phyloP scores from a whole-genome alignment of 305 asterid genomes.

The Solanum hybrid region DNA sequence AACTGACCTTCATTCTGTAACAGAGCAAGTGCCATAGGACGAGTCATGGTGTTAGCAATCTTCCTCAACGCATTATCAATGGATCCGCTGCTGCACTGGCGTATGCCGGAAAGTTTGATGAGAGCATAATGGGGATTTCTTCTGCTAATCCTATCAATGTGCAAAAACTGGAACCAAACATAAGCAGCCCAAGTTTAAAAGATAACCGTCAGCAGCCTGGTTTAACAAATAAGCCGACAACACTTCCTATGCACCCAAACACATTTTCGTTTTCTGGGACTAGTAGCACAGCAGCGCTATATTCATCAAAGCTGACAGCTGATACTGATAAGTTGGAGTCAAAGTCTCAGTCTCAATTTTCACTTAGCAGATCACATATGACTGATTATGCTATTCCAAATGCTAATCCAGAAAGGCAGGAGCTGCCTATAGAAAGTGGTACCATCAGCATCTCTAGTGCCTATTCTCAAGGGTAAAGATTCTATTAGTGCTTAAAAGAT shows the following conservation, averaged over 20 bases:
- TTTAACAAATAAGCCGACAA: slow-evolving; percentile 28
- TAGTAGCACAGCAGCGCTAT: slow-evolving; percentile 31
- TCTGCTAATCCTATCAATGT: slow-evolving; percentile 40
- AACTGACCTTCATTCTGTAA: slow-evolving; percentile 5
- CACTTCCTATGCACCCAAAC: slow-evolving; percentile 26
- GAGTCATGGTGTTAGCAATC: slow-evolving; percentile 44
- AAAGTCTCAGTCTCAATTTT: slow-evolving; percentile 38
- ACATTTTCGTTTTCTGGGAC: slow-evolving; percentile 35
- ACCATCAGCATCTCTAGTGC: slow-evolving; percentile 75
- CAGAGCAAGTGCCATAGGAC: slow-evolving; percentile 44
- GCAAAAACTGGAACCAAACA: slow-evolving; percentile 53
- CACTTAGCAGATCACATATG: slow-evolving; percentile 25
- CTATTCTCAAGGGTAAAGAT: slow-evolving; percentile 79
- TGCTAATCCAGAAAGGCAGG: slow-evolving; percentile 37
- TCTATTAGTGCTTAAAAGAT: background rate
- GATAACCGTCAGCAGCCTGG: slow-evolving; percentile 24
- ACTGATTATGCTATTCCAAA: slow-evolving; percentile 24
- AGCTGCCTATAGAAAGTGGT: slow-evolving; percentile 63
- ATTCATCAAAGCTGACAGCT: slow-evolving; percentile 26
- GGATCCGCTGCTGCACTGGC: slow-evolving; percentile 37
- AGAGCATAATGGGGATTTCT: slow-evolving; percentile 30
- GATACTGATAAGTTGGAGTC: slow-evolving; percentile 35
- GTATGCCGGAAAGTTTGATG: slow-evolving; percentile 49
- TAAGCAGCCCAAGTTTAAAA: slow-evolving; percentile 44
- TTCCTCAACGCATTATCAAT: slow-evolving; percentile 31